A percentile compares a stretch with the other conserved stretches of the same genome.
Conservation (phyloP, 2,329 filamentous ascomycete species). For the Periconia sp. region DNA sequence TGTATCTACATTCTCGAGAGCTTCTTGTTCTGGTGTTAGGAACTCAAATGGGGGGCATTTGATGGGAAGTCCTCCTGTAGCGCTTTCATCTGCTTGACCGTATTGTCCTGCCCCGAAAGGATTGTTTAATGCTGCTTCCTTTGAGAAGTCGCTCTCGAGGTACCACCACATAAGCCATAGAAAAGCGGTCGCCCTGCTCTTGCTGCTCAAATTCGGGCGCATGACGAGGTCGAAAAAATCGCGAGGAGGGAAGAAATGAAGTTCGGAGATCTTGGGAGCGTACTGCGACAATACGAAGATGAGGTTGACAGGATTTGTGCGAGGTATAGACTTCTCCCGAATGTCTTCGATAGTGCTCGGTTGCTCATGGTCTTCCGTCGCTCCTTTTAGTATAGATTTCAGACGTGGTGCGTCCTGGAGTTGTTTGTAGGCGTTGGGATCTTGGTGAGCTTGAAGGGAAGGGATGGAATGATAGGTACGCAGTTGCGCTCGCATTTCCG, state of each 20-base stretch:
- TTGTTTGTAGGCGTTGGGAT: constrained; percentile 95
- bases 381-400: constrained; percentile 96
- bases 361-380: constrained; percentile 86
- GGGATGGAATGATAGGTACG: constrained; percentile 98
- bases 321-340: constrained; percentile 65
- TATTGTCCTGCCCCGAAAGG: constrained; percentile 72
- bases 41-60: constrained; percentile 67
- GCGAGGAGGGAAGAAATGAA: constrained; percentile 80
- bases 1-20: constrained; percentile 73
- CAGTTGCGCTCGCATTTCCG: constrained; percentile 96
- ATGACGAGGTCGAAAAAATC: constrained; percentile 98
- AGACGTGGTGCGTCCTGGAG: constrained; percentile 93
- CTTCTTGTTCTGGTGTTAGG: constrained; percentile 67
- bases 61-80: constrained; percentile 50
- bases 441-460: constrained; percentile 90
- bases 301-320: constrained; percentile 95
- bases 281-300: constrained; percentile 93
- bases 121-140: constrained; percentile 84
- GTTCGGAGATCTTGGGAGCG: constrained; percentile 86
- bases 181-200: constrained; percentile 82
- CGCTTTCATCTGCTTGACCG: constrained; percentile 35
- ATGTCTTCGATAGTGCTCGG: constrained; percentile 83
- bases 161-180: constrained; percentile 99
- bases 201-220: constrained; percentile 79
- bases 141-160: constrained; percentile 90